Conservation (phyloP, 305 asterid genomes). For the Solanum chacoense region DNA sequence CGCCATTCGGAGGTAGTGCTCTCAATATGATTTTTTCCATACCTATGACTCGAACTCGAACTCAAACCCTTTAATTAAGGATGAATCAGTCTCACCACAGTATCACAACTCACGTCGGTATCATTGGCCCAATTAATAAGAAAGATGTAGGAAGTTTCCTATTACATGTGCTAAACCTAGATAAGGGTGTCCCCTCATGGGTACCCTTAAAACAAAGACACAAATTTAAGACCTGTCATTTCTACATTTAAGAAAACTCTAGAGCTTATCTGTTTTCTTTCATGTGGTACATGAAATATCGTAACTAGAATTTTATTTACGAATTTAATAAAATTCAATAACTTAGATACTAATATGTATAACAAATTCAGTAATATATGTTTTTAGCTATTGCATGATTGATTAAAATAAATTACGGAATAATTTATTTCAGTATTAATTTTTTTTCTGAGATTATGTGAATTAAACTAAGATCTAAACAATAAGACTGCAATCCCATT, state of each 20-base stretch:
- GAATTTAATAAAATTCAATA: not conserved
- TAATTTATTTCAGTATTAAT: not conserved
- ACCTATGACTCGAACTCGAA: not conserved
- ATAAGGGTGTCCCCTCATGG: not conserved
- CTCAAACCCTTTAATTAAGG: too few relatives aligned
- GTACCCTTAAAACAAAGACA: not conserved
- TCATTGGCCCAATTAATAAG: not conserved
- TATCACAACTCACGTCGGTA: not conserved
- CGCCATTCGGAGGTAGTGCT: fast-evolving
- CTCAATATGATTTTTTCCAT: too few relatives aligned
- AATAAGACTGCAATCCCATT: not conserved
- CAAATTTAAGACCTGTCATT: not conserved
- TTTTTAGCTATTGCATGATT: not conserved
- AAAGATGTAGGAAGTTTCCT: not conserved
- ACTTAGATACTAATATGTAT: not conserved
- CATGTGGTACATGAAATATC: not conserved
- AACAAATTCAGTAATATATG: not conserved
- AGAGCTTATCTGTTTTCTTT: not conserved
- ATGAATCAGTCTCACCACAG: too few relatives aligned
- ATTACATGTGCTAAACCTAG: not conserved
- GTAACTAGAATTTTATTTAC: too few relatives aligned
- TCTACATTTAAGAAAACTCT: not conserved
- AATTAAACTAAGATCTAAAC: not conserved
- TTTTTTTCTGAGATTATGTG: not conserved
- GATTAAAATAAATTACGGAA: not conserved